phyloP scores from a whole-genome alignment of 257 asterid genomes.

The Petrea volubilis region DNA sequence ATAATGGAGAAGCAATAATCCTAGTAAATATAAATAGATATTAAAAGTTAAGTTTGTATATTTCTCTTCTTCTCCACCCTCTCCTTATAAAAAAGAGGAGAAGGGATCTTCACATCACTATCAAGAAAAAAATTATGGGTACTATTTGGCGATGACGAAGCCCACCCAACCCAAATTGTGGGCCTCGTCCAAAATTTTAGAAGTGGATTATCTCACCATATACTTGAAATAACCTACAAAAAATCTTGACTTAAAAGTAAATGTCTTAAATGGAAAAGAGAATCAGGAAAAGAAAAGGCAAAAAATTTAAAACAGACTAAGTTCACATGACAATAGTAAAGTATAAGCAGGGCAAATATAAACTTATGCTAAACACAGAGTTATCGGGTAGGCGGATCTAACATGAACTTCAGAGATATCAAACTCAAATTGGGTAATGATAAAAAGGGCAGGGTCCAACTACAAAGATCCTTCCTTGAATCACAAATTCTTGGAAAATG shows the following conservation, averaged over 20 bases:
- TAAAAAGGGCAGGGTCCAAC: neutral
- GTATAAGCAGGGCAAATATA: conserved; percentile 8
- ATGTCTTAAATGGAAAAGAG: too few species aligned
- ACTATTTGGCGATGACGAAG: conserved; percentile 30
- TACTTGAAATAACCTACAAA: neutral
- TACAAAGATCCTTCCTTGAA: too few species aligned
- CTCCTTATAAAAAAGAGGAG: conserved; percentile 26
- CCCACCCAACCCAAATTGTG: conserved; percentile 55
- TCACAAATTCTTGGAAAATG: conserved; percentile 20
- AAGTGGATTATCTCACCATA: conserved; percentile 13
- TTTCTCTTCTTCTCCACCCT: conserved; percentile 20
- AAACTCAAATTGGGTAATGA: conserved; percentile 9
- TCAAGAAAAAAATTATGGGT: neutral
- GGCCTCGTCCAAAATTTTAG: conserved; percentile 30
- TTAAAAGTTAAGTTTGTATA: conserved; percentile 11
- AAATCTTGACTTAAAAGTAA: conserved; percentile 17
- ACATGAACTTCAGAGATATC: neutral
- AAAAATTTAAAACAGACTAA: neutral
- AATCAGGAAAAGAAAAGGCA: too few species aligned
- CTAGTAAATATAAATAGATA: conserved; percentile 16
- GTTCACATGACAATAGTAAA: neutral
- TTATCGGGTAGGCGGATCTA: too few species aligned
- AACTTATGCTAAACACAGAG: too few species aligned
- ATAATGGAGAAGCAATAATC: conserved; percentile 39
- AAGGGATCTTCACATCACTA: conserved; percentile 5